Conservation (phyloP, 768 basidiomycete species). For the Dendrothele bispora region DNA sequence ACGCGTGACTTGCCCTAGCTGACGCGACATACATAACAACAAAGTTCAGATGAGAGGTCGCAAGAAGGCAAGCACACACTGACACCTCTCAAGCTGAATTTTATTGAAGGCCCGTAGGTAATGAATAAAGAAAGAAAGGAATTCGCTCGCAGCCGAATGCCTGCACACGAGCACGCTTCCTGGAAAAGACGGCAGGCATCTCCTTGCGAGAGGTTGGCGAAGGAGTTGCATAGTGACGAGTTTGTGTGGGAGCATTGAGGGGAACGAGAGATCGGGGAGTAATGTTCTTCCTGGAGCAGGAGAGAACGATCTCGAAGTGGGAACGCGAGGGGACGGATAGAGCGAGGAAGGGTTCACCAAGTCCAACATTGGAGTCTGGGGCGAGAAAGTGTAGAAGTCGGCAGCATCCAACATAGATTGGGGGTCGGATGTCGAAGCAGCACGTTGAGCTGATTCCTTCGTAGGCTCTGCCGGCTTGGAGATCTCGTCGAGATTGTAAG, state of each 20-base stretch:
- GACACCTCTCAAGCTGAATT: no score
- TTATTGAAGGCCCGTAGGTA: no score
- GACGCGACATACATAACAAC: no score
- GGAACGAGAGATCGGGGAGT: constrained; percentile 65
- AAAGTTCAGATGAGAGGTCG: no score
- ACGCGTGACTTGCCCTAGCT: no score
- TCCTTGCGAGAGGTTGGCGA: constrained; percentile 80
- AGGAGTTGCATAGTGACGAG: constrained; percentile 69
- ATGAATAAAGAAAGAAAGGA: no score
- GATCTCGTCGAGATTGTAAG: not conserved
- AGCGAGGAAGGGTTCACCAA: constrained; percentile 29
- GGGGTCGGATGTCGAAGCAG: constrained; percentile 14
- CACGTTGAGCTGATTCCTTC: not conserved
- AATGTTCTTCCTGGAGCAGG: constrained; percentile 70
- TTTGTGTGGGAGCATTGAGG: constrained; percentile 77
- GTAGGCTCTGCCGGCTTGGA: not conserved
- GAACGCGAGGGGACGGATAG: constrained; percentile 29
- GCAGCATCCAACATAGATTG: constrained; percentile 33
- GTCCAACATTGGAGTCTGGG: constrained; percentile 50
- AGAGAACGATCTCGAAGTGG: no score
- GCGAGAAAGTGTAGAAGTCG: constrained; percentile 48
- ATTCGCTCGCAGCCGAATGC: no score
- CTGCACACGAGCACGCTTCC: constrained; percentile 32
- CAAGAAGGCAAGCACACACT: no score
- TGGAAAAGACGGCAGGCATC: constrained; percentile 68